These are phyloP conservation scores for Paxillus rubicundulus DNA, from an alignment of 768 basidiomycete species.

Conservation along the genomic window DNA sequence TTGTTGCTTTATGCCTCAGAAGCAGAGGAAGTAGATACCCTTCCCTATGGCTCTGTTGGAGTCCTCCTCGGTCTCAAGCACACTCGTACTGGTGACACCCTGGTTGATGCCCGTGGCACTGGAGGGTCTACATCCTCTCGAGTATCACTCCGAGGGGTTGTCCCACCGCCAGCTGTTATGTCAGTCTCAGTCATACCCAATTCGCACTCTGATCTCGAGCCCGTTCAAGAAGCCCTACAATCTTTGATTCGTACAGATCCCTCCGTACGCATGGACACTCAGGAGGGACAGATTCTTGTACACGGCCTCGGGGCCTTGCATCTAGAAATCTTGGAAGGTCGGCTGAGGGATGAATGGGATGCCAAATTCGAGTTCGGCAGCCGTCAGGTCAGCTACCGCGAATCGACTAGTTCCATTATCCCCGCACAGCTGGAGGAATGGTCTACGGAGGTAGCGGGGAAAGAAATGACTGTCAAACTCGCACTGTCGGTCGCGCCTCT, in stretches of 20 bases:
- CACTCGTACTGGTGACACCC: constrained; percentile 86
- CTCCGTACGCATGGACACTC: constrained; percentile 75
- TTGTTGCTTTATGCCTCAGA: constrained; percentile 78
- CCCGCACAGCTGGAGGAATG: constrained; percentile 43
- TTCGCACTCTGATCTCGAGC: constrained; percentile 73
- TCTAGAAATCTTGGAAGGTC: constrained; percentile 85
- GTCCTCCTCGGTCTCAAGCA: constrained; percentile 80
- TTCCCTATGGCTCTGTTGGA: constrained; percentile 81
- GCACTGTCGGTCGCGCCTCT: constrained; percentile 56
- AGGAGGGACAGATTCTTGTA: constrained; percentile 80
- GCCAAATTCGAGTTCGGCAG: constrained; percentile 73
- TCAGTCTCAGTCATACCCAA: constrained; percentile 80
- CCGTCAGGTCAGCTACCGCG: constrained; percentile 80
- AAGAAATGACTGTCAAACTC: constrained; percentile 47
- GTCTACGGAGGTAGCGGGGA: constrained; percentile 64
- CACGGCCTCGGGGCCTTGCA: constrained; percentile 85
- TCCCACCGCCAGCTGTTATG: constrained; percentile 80
- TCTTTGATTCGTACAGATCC: constrained; percentile 83
- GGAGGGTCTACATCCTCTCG: constrained; percentile 32
- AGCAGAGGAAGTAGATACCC: constrained; percentile 70
- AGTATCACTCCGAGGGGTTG: constrained; percentile 57
- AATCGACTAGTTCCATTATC: constrained; percentile 39
- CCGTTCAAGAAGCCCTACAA: constrained; percentile 72
- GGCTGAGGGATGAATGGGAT: constrained; percentile 77
- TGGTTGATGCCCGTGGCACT: constrained; percentile 53